These are phyloP conservation scores for Thraustochytrium sp. DNA, from an alignment of 352 stramenopile genomes.

Conservation along the genomic window DNA sequence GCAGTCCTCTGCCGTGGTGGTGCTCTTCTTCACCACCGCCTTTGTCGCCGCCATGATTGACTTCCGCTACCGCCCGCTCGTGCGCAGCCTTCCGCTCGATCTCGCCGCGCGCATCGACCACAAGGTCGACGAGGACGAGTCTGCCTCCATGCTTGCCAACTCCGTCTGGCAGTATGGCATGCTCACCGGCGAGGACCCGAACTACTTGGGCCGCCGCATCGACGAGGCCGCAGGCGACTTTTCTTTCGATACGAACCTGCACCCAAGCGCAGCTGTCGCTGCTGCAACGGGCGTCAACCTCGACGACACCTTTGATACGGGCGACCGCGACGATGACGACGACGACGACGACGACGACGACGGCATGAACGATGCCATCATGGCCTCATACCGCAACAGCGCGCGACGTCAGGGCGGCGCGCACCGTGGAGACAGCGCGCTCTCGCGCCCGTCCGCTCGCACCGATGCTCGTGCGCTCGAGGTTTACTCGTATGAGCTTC, in stretches of 20 bases:
- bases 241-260: background rate
- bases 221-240: background rate
- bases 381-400: background rate
- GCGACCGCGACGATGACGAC: background rate
- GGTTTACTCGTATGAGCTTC: conserved; percentile 30
- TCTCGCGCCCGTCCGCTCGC: background rate
- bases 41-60: conserved; percentile 39
- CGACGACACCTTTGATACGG: conserved; percentile 12
- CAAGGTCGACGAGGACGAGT: conserved; percentile 20
- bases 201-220: conserved; percentile 18
- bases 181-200: conserved; percentile 14
- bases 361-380: background rate
- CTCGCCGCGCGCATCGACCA: conserved; percentile 11
- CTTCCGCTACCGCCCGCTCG: conserved; percentile 14
- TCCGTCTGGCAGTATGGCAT: conserved; percentile 26
- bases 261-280: background rate
- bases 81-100: conserved; percentile 4
- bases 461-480: background rate
- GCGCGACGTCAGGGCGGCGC: background rate
- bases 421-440: background rate
- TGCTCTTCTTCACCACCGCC: conserved; percentile 27
- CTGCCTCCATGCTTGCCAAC: background rate
- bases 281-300: background rate
- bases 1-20: conserved; percentile 6
- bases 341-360: conserved; percentile 3